Conservation (phyloP, 345 rosid genomes). For the Erysimum cheiranthoides region DNA sequence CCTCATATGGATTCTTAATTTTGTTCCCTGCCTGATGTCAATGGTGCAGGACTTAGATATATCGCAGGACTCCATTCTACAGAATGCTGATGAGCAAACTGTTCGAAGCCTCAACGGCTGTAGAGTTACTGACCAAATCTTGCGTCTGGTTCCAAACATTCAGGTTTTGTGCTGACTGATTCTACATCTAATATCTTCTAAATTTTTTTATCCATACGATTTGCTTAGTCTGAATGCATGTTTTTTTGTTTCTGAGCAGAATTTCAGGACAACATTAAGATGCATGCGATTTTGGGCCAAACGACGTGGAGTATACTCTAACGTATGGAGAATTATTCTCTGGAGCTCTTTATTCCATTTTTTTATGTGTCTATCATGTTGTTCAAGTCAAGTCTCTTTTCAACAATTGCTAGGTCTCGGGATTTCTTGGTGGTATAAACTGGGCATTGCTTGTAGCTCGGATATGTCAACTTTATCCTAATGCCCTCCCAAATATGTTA, state of each 20-base stretch:
- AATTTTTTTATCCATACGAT: slow-evolving; percentile 1
- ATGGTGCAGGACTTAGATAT: slow-evolving; percentile 84
- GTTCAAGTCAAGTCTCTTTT: slow-evolving; percentile 7
- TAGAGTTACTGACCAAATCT: slow-evolving; percentile 97
- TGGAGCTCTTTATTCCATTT: slow-evolving; percentile 16
- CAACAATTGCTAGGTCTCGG: slow-evolving; percentile 69
- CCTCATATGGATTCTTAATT: neutral
- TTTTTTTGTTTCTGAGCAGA: slow-evolving; percentile 50
- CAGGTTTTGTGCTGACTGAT: slow-evolving; percentile 59
- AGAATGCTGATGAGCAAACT: slow-evolving; percentile 92
- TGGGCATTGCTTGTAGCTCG: slow-evolving; percentile 99
- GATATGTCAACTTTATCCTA: slow-evolving; percentile 96
- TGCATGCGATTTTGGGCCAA: slow-evolving; percentile 98
- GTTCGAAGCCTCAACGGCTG: slow-evolving; percentile 99
- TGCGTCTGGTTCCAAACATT: slow-evolving; percentile 95
- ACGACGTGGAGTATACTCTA: slow-evolving; percentile 97
- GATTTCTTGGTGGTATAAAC: slow-evolving; percentile 99
- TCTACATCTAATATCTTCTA: neutral
- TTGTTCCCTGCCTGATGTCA: slow-evolving; percentile 33
- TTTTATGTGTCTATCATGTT: slow-evolving; percentile 20
- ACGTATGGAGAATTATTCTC: slow-evolving; percentile 56
- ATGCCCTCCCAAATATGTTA: slow-evolving; percentile 92
- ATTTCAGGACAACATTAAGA: slow-evolving; percentile 89
- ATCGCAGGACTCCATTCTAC: slow-evolving; percentile 89
- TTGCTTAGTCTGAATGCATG: slow-evolving; percentile 36